These are phyloP conservation scores for Thalassiosira sp. DNA, from an alignment of 352 stramenopile species.

Conservation along the genomic window DNA sequence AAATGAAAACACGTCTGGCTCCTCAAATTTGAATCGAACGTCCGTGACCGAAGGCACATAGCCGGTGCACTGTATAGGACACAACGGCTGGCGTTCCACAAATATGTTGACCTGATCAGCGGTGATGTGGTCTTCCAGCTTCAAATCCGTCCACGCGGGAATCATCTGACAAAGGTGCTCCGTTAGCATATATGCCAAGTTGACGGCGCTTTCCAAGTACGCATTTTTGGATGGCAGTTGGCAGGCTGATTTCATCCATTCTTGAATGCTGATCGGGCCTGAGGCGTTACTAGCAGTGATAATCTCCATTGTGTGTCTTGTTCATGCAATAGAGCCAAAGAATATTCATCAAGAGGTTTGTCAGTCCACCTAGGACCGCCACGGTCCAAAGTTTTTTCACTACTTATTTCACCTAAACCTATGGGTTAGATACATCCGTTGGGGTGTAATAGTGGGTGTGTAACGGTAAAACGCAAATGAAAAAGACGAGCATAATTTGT, in stretches of 20 bases:
- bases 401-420: too few species aligned
- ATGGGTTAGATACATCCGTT: too few species aligned
- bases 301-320: too few species aligned
- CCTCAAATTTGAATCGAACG: neutral
- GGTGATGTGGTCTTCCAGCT: neutral
- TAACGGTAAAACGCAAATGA: too few species aligned
- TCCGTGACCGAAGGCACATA: neutral
- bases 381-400: too few species aligned
- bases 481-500: too few species aligned
- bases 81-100: neutral
- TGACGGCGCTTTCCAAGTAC: constrained; percentile 1
- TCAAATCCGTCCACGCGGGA: neutral
- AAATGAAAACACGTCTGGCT: too few species aligned
- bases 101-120: neutral
- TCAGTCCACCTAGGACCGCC: too few species aligned
- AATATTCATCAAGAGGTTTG: too few species aligned
- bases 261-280: neutral
- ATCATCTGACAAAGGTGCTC: constrained; percentile 6
- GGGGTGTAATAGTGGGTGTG: too few species aligned
- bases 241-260: constrained; percentile 2
- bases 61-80: neutral
- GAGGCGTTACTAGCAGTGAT: neutral
- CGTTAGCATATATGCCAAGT: neutral
- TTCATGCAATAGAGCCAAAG: too few species aligned
- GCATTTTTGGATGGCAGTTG: neutral